phyloP scores from a whole-genome alignment of 306 rosid genomes.

The Erythrophleum fordii region DNA sequence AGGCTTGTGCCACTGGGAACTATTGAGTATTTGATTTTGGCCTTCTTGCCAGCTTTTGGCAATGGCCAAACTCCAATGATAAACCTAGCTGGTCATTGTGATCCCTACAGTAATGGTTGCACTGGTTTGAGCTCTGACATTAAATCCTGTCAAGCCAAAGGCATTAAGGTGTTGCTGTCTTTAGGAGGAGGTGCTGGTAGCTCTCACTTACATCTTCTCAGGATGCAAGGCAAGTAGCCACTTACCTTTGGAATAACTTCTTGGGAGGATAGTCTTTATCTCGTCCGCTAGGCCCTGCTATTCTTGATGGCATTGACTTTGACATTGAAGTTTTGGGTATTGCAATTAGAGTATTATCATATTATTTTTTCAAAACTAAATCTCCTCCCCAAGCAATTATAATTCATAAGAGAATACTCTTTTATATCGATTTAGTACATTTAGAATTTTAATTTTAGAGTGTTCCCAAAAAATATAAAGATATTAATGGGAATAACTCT shows the following conservation, averaged over 20 bases:
- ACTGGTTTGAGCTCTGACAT: slow-evolving; percentile 35
- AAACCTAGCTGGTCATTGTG: slow-evolving; percentile 48
- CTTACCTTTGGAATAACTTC: slow-evolving; percentile 56
- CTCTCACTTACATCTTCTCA: slow-evolving; percentile 40
- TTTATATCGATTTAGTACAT: too few relatives aligned
- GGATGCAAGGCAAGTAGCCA: slow-evolving; percentile 42
- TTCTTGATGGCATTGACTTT: slow-evolving; percentile 42
- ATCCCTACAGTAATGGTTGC: slow-evolving; percentile 48
- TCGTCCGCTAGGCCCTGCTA: slow-evolving; percentile 53
- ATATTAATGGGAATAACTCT: too few relatives aligned
- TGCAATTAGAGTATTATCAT: background rate
- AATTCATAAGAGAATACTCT: too few relatives aligned
- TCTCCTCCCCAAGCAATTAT: background rate
- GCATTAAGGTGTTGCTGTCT: slow-evolving; percentile 52
- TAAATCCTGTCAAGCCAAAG: slow-evolving; percentile 51
- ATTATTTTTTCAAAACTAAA: too few relatives aligned
- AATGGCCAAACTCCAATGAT: slow-evolving; percentile 46
- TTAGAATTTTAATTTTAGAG: too few relatives aligned
- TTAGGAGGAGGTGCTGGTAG: slow-evolving; percentile 52
- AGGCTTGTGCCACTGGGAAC: slow-evolving; percentile 46
- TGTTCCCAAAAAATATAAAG: too few relatives aligned
- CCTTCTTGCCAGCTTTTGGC: slow-evolving; percentile 51
- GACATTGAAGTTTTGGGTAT: slow-evolving; percentile 10
- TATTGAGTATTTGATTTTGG: slow-evolving; percentile 46
- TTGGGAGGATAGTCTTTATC: slow-evolving; percentile 47